A percentile compares a stretch with the other conserved stretches of the same genome.
phyloP scores from a whole-genome alignment of 805 yeast species.

The Pichia gijzeniarum region DNA sequence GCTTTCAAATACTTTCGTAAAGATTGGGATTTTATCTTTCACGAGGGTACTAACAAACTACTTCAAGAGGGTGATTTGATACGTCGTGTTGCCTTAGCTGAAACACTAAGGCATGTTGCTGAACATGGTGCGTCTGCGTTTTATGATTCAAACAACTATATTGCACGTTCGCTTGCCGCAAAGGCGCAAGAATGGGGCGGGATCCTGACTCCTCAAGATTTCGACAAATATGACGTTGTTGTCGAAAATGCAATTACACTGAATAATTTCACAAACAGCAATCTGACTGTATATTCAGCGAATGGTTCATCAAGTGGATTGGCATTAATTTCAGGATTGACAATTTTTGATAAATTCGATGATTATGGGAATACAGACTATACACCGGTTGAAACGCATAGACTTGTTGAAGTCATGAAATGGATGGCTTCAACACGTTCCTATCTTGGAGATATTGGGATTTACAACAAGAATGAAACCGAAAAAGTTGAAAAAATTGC shows the following conservation, averaged over 20 bases:
- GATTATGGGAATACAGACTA: conserved; percentile 35
- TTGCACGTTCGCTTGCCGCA: conserved; percentile 54
- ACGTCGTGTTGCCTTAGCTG: conserved; percentile 53
- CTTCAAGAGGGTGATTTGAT: conserved; percentile 54
- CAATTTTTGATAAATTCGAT: conserved; percentile 42
- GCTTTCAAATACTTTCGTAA: conserved; percentile 28
- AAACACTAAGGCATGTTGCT: conserved; percentile 64
- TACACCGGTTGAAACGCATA: conserved; percentile 47
- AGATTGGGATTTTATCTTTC: conserved; percentile 53
- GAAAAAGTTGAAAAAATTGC: conserved; percentile 26
- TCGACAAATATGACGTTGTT: conserved; percentile 50
- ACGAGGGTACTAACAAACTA: conserved; percentile 24
- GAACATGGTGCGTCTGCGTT: conserved; percentile 73
- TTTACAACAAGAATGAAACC: conserved; percentile 22
- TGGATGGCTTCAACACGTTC: conserved; percentile 88
- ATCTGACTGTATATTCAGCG: conserved; percentile 42
- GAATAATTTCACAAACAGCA: conserved; percentile 23
- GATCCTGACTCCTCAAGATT: conserved; percentile 56
- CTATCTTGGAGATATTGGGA: conserved; percentile 65
- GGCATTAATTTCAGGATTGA: conserved; percentile 69
- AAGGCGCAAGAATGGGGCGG: conserved; percentile 58
- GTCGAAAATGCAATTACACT: conserved; percentile 41
- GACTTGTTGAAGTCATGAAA: conserved; percentile 81
- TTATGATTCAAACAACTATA: conserved; percentile 75
- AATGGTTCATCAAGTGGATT: conserved; percentile 81